Evolutionary conservation across 1,139 yeast genomes (phyloP).

Genomic region (Blastobotrys capitulatus): DNA sequence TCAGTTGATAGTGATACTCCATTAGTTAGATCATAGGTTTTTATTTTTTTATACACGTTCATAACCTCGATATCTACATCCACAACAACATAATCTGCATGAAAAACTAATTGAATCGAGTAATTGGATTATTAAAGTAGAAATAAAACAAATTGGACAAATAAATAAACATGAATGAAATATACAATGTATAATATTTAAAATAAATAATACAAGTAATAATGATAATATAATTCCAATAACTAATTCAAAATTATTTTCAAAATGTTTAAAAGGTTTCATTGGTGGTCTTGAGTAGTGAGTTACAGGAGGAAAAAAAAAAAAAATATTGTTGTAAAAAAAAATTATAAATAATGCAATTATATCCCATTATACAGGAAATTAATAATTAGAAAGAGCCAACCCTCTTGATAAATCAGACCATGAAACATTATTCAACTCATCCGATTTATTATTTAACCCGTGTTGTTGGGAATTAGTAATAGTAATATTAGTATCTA

Average conservation of each 20-base stretch:
- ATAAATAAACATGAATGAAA: not conserved
- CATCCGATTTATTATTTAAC: no score
- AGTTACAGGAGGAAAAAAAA: no score
- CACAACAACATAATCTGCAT: not conserved
- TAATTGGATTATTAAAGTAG: not conserved
- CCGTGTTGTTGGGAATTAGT: no score
- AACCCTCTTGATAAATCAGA: constrained; percentile 14
- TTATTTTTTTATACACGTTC: no score
- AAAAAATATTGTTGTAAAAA: not conserved
- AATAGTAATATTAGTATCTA: not conserved
- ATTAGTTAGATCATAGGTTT: constrained; percentile 13
- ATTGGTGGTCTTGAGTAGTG: no score
- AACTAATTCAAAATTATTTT: not conserved
- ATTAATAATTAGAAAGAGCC: constrained; percentile 2
- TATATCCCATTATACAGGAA: not conserved
- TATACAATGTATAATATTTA: not conserved
- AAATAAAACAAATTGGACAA: constrained; percentile 1
- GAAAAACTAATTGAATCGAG: not conserved
- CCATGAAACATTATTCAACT: constrained; percentile 14
- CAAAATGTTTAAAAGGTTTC: not conserved
- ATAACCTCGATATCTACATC: not conserved
- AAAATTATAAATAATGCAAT: not conserved
- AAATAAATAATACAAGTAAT: not conserved
- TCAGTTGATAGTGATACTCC: constrained; percentile 24
- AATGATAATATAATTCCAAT: not conserved